Evolutionary conservation across 1,139 yeast genomes (phyloP), one percentile per base, ranked within the genome.

Genomic region (Diutina catenulata): DNA sequence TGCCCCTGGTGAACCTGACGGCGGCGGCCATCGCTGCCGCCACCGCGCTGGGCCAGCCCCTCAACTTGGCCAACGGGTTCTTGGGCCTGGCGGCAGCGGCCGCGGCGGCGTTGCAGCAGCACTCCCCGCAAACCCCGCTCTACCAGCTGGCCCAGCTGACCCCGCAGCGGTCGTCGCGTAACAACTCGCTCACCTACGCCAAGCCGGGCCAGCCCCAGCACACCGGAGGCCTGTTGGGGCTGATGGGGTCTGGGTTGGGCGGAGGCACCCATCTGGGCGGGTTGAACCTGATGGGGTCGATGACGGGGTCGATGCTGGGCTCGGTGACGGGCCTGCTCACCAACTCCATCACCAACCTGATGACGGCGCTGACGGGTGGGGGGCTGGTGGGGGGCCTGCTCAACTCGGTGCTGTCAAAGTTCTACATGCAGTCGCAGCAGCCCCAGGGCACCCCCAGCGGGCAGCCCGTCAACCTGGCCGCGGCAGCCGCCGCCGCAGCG

Each of bases 21-120:
- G 71, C 71, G 2, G 70, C 71, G 5, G 73, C 71, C 3, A 65
- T 66, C 38, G 72, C 72, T 1, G 70, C 73, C 4, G 72, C 73
- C n/a, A 67, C 72, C n/a, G 73, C 73, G 4, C 61, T 69, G 44
- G 73, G 72, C 1, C 71, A 65, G 44, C 68, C 71, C 2, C 57
- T 66, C 47, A 65, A 59, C 43, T 49, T 64, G 33, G 42, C 37
- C 38, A 42, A 41, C 38, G 38, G 18, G 29, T 40, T 39, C 18
- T 40, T 41, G 29, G 41, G 42, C 3, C 35, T 40, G 39, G 45
- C 42, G 33, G 46, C 42, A 40, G 41, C 44, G 21, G 42, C 40
- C n/a, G 19, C 14, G 35, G 35, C 35, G 35, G 25, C 23, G 22
- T n/a, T n/a, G n/a, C n/a, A n/a, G n/a, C n/a, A n/a, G n/a, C n/a